These are phyloP conservation scores for Amanita jacksonii DNA, from an alignment of 768 basidiomycete species.

Conservation along the genomic window DNA sequence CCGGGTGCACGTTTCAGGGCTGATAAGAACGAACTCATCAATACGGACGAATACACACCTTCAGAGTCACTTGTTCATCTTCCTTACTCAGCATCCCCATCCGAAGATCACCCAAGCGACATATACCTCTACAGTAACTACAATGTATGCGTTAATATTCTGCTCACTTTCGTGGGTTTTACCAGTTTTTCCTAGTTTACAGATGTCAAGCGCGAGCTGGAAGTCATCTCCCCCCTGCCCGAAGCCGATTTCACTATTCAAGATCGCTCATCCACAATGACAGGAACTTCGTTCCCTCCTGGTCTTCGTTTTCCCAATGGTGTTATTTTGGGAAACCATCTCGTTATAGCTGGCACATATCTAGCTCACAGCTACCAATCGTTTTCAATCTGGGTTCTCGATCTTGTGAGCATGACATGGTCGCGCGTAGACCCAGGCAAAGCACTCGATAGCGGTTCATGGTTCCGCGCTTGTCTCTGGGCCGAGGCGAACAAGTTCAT, in stretches of 20 bases:
- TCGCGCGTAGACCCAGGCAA: slow-evolving; percentile 83
- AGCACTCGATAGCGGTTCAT: slow-evolving; percentile 79
- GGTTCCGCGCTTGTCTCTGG: slow-evolving; percentile 92
- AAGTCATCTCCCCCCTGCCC: slow-evolving; percentile 78
- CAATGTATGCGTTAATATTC: slow-evolving; percentile 51
- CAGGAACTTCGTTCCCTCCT: slow-evolving; percentile 76
- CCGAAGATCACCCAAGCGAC: slow-evolving; percentile 71
- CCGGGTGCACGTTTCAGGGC: slow-evolving; percentile 51
- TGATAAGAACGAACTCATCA: slow-evolving; percentile 26
- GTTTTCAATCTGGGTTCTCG: slow-evolving; percentile 94
- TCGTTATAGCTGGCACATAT: slow-evolving; percentile 94
- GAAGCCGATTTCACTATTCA: slow-evolving; percentile 68
- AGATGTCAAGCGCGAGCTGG: slow-evolving; percentile 91
- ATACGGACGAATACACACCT: slow-evolving; percentile 40
- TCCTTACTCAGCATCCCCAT: slow-evolving; percentile 67
- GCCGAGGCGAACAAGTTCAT: slow-evolving; percentile 75
- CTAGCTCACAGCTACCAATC: slow-evolving; percentile 91
- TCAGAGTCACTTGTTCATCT: slow-evolving; percentile 57
- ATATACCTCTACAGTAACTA: slow-evolving; percentile 94
- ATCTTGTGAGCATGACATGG: slow-evolving; percentile 78
- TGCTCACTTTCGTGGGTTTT: slow-evolving; percentile 4
- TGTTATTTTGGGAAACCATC: slow-evolving; percentile 79
- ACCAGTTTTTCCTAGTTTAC: slow-evolving; percentile 53
- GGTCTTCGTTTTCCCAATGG: slow-evolving; percentile 96
- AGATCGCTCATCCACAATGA: slow-evolving; percentile 77